Evolutionary conservation across 1,139 yeast genomes (phyloP).

Genomic region (Lodderomyces elongisporus): DNA sequence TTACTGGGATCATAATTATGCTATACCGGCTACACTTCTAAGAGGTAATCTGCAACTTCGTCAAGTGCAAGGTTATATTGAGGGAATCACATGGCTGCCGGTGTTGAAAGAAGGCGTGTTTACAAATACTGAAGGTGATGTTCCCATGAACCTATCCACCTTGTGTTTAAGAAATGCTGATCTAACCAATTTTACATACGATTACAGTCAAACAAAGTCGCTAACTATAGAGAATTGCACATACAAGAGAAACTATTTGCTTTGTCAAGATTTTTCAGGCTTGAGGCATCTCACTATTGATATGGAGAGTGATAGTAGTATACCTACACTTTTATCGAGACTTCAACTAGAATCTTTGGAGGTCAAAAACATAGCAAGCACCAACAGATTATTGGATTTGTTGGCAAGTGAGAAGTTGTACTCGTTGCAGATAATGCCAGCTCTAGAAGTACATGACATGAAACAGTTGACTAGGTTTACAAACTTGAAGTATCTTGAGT

Average conservation of each 20-base stretch:
- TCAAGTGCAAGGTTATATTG: slow-evolving; percentile 7
- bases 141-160: not conserved
- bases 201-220: slow-evolving; percentile 5
- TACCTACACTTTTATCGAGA: slow-evolving; percentile 5
- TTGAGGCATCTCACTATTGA: slow-evolving; percentile 4
- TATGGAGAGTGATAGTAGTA: slow-evolving; percentile 6
- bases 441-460: slow-evolving; percentile 4
- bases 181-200: slow-evolving; percentile 4
- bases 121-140: not conserved
- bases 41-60: slow-evolving; percentile 4
- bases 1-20: slow-evolving; percentile 16
- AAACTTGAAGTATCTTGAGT: slow-evolving; percentile 12
- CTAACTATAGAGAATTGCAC: slow-evolving; percentile 12
- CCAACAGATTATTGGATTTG: not conserved
- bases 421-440: not conserved
- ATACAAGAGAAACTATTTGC: slow-evolving; percentile 5
- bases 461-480: slow-evolving; percentile 7
- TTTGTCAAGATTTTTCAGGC: slow-evolving; percentile 4
- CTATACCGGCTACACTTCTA: slow-evolving; percentile 5
- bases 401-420: not conserved
- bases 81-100: not conserved
- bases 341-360: slow-evolving; percentile 3
- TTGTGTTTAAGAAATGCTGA: slow-evolving; percentile 7
- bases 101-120: slow-evolving; percentile 3
- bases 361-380: slow-evolving; percentile 1